phyloP scores from a whole-genome alignment of 169 alveolate genomes.

The Miamiensis avidus region DNA sequence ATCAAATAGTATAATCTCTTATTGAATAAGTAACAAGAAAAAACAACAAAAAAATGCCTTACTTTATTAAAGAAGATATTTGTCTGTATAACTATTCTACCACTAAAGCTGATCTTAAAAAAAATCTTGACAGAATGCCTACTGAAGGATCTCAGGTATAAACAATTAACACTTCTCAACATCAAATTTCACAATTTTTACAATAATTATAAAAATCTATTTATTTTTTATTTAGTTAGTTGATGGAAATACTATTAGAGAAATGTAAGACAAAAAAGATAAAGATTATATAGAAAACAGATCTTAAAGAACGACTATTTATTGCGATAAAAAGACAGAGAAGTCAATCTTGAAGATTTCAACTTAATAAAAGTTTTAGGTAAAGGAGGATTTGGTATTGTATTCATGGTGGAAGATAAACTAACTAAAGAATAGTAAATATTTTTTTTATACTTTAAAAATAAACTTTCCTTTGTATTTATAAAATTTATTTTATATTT shows the following conservation, averaged over 20 bases:
- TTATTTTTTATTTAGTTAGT: not conserved
- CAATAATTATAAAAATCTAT: too few relatives aligned
- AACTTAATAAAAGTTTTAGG: conserved; percentile 71
- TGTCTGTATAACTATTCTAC: conserved; percentile 38
- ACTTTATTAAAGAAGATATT: conserved; percentile 30
- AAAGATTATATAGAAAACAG: conserved; percentile 32
- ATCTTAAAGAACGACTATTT: conserved; percentile 33
- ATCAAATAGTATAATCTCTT: too few relatives aligned
- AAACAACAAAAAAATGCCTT: too few relatives aligned
- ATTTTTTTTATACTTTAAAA: too few relatives aligned
- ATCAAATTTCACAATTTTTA: not conserved
- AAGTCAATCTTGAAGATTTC: conserved; percentile 64
- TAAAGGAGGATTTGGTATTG: conserved; percentile 84
- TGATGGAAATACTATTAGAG: conserved; percentile 20
- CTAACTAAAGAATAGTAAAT: not conserved
- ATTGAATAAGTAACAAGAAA: too few relatives aligned
- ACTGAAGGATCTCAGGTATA: conserved; percentile 25
- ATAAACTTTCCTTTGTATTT: not conserved
- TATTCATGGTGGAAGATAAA: conserved; percentile 68
- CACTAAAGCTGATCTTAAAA: conserved; percentile 43
- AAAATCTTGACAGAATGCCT: conserved; percentile 40
- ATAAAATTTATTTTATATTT: too few relatives aligned
- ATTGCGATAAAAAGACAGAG: conserved; percentile 43
- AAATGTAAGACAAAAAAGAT: not conserved
- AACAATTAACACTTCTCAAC: too few relatives aligned